These are phyloP conservation scores for Paramecium caudatum DNA, from an alignment of 73 alveolate species.

Conservation along the genomic window DNA sequence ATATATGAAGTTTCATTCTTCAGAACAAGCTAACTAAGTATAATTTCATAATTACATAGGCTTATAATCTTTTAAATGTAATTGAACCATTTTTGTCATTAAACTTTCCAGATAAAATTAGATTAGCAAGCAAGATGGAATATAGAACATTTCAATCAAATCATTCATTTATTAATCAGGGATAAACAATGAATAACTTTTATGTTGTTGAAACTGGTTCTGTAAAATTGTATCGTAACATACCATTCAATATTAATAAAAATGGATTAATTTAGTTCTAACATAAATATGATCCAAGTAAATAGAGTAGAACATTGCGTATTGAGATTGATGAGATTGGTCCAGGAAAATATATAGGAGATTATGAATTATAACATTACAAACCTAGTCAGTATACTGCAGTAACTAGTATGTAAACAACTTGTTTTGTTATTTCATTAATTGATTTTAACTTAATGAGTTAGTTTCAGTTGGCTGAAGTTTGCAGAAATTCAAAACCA, in stretches of 20 bases:
- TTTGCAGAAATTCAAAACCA: constrained; percentile 65
- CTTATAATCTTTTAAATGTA: constrained; percentile 65
- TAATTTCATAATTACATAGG: background rate
- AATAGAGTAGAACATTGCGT: constrained; percentile 16
- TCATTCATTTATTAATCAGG: constrained; percentile 50
- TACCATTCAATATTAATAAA: background rate
- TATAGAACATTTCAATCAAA: constrained; percentile 55
- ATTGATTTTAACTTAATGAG: constrained; percentile 67
- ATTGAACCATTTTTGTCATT: constrained; percentile 57
- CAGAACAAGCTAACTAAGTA: constrained; percentile 69
- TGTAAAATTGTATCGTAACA: constrained; percentile 14
- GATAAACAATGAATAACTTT: constrained; percentile 63
- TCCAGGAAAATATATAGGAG: constrained; percentile 72
- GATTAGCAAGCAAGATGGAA: constrained; percentile 71
- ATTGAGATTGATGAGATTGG: constrained; percentile 71
- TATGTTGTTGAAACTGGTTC: constrained; percentile 67
- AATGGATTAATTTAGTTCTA: constrained; percentile 63
- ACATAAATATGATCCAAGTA: constrained; percentile 65
- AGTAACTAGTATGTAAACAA: constrained; percentile 68
- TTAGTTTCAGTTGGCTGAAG: constrained; percentile 37
- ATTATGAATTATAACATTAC: constrained; percentile 68
- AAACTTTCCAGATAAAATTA: constrained; percentile 74
- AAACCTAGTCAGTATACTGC: constrained; percentile 70
- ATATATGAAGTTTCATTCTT: constrained; percentile 72
- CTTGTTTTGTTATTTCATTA: constrained; percentile 22